Conservation (phyloP, 1,139 yeast species). For the Hansenula sp. region DNA sequence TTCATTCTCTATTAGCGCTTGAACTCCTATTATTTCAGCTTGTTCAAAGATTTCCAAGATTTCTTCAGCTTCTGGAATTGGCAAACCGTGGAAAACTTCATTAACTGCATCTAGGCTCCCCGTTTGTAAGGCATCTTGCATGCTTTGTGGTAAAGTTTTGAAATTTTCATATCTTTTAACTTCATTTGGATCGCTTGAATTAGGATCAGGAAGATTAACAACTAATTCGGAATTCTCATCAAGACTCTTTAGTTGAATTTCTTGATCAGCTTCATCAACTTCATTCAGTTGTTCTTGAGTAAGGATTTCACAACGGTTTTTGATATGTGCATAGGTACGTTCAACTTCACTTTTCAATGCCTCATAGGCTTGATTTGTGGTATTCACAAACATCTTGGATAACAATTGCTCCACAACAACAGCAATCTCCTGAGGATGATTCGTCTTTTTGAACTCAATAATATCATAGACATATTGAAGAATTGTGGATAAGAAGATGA, state of each 20-base stretch:
- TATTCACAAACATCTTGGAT: slow-evolving; percentile 50
- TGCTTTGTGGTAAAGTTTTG: slow-evolving; percentile 51
- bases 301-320: slow-evolving; percentile 67
- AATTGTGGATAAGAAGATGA: slow-evolving; percentile 76
- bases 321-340: slow-evolving; percentile 69
- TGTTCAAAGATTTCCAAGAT: slow-evolving; percentile 72
- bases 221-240: slow-evolving; percentile 79
- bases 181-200: slow-evolving; percentile 43
- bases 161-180: slow-evolving; percentile 50
- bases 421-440: slow-evolving; percentile 33
- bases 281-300: slow-evolving; percentile 34
- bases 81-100: slow-evolving; percentile 73
- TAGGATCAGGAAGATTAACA: slow-evolving; percentile 64
- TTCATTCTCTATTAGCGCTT: slow-evolving; percentile 73
- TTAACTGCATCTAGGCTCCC: slow-evolving; percentile 76
- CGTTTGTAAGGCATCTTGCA: slow-evolving; percentile 76
- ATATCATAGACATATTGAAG: slow-evolving; percentile 74
- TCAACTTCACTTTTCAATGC: slow-evolving; percentile 75
- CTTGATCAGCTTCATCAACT: slow-evolving; percentile 35
- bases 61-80: slow-evolving; percentile 76
- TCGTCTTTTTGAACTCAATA: slow-evolving; percentile 38
- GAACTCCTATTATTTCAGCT: slow-evolving; percentile 81
- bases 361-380: slow-evolving; percentile 52
- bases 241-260: slow-evolving; percentile 82
- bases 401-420: slow-evolving; percentile 70